Evolutionary conservation across 805 yeast genomes (phyloP).

Genomic region (Candida hungchunana): DNA sequence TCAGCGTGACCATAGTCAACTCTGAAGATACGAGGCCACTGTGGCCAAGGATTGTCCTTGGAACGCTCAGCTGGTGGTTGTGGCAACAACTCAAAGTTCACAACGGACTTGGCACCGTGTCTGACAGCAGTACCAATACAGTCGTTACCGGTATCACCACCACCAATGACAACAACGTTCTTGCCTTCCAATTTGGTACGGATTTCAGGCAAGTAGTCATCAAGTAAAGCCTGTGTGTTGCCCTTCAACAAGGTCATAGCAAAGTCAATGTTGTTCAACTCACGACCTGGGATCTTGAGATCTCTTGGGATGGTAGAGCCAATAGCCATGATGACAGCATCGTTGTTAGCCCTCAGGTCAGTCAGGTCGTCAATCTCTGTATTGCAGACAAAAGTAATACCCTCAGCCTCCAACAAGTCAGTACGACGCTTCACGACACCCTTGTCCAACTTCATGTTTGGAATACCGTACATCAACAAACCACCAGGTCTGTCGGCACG

Average conservation of each 20-base stretch:
- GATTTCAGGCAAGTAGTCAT: conserved; percentile 73
- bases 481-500: conserved; percentile 97
- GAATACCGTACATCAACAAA: conserved; percentile 96
- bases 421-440: conserved; percentile 88
- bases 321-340: conserved; percentile 87
- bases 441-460: conserved; percentile 97
- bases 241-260: conserved; percentile 90
- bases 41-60: conserved; percentile 99
- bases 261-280: conserved; percentile 80
- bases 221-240: conserved; percentile 87
- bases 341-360: conserved; percentile 58
- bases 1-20: conserved; percentile 98
- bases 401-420: conserved; percentile 86
- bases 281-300: conserved; percentile 90
- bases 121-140: conserved; percentile 96
- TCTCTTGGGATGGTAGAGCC: conserved; percentile 98
- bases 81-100: conserved; percentile 92
- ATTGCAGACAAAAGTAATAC: conserved; percentile 71
- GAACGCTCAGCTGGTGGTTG: conserved; percentile 83
- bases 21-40: conserved; percentile 97
- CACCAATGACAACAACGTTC: conserved; percentile 94
- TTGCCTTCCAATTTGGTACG: conserved; percentile 72
- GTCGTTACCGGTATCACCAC: conserved; percentile 99
- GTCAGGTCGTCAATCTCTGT: conserved; percentile 81
- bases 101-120: conserved; percentile 93